These are phyloP conservation scores for Mycena vitilis DNA, from an alignment of 768 basidiomycete species.

Conservation along the genomic window DNA sequence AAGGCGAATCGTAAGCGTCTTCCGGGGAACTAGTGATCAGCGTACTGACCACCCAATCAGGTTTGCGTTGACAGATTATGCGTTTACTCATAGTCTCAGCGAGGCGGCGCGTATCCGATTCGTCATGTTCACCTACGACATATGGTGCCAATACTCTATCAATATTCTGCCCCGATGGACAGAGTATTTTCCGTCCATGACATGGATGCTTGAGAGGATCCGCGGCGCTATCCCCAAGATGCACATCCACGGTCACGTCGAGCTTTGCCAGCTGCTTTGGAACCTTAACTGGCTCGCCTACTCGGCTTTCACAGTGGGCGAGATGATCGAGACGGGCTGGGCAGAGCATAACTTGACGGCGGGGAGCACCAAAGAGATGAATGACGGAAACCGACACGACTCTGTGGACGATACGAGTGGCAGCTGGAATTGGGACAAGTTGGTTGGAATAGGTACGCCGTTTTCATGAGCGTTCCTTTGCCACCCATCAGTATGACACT, in stretches of 20 bases:
- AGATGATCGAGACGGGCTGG: conserved; percentile 40
- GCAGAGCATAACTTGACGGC: conserved; percentile 28
- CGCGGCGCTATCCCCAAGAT: conserved; percentile 44
- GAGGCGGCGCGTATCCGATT: conserved; percentile 8
- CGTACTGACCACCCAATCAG: background rate
- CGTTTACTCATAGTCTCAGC: background rate
- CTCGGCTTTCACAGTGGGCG: conserved; percentile 41
- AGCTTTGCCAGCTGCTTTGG: background rate
- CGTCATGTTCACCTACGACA: conserved; percentile 45
- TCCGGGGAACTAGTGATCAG: background rate
- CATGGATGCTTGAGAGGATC: conserved; percentile 30
- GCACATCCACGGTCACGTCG: conserved; percentile 29
- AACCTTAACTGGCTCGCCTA: conserved; percentile 41
- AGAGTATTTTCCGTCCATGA: conserved; percentile 33
- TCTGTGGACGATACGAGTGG: conserved; percentile 17
- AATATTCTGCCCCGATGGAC: conserved; percentile 38
- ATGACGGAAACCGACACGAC: conserved; percentile 35
- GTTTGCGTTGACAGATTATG: conserved; percentile 20
- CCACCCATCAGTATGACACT: too few relatives aligned
- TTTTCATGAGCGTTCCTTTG: background rate
- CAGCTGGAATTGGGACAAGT: conserved; percentile 34
- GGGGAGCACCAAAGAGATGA: conserved; percentile 36
- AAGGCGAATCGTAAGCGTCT: conserved; percentile 19
- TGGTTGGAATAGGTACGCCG: background rate
- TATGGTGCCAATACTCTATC: conserved; percentile 43